Percentiles rank a stretch among this genome's conserved stretches.
Conservation (phyloP, 179 eudicot genomes). For the Sideroxylon spinosum region DNA sequence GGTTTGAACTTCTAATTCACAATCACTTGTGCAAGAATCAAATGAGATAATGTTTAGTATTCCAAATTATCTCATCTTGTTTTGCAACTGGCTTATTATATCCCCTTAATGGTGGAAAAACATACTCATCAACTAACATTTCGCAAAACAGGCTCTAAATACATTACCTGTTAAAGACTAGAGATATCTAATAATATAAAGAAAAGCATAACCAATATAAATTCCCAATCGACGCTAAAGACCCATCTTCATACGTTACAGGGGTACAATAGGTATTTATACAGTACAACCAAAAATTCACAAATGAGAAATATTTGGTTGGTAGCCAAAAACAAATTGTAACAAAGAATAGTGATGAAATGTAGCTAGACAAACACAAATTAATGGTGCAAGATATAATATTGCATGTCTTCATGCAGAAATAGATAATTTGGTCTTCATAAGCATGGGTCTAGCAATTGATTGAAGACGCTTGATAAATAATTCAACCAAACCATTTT, state of each 20-base stretch:
- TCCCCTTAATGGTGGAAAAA: neutral
- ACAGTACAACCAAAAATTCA: neutral
- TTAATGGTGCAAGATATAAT: conserved; percentile 16
- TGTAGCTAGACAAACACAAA: neutral
- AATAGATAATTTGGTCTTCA: neutral
- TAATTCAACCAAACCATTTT: conserved; percentile 11
- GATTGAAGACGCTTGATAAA: conserved; percentile 9
- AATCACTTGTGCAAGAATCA: too few species aligned
- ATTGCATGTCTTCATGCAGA: conserved; percentile 16
- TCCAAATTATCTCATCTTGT: neutral
- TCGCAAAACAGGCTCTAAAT: neutral
- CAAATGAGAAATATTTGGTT: conserved; percentile 21
- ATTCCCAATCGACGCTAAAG: conserved; percentile 10
- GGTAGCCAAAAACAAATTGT: conserved; percentile 2
- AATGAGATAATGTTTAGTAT: too few species aligned
- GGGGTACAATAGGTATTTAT: conserved; percentile 6
- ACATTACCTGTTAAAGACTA: neutral
- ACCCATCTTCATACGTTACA: conserved; percentile 8
- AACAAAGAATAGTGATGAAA: conserved; percentile 8
- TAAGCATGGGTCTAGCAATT: neutral
- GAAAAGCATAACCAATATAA: too few species aligned
- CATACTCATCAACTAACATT: neutral
- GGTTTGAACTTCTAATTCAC: too few species aligned
- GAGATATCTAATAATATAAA: too few species aligned
- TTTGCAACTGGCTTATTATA: neutral